Base-by-base conservation (phyloP, 768 basidiomycete species). In the Mrakia gelida region DNA sequence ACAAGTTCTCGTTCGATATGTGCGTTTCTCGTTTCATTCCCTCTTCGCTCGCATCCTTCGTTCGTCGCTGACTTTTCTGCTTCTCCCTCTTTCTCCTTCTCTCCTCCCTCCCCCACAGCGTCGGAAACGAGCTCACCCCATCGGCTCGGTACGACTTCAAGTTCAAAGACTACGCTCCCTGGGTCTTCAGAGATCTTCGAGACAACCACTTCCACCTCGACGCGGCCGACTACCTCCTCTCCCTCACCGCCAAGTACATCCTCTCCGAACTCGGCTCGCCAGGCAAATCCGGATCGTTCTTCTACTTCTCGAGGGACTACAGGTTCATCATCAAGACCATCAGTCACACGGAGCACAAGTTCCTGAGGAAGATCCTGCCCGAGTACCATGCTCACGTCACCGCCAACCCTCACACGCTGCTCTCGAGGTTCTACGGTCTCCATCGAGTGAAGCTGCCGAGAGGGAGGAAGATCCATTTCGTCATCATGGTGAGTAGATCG, bases 271-370 rank as follows among this genome's bases (percentile, higher is more conserved):
- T 99, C 43, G 97, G 97, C 30, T 97, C 95, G 0, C 96, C 97
- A 0, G 97, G 97, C 45, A 99, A 99, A 87, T 95, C 94, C 1
- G 97, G 97, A 43, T 95, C 93, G 21, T 99, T 99, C 86, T 99
- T 99, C 87, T 99, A 98, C 86, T 98, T 98, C 84, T 97, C 95
- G 9, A 89, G 95, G 61, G 96, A 99, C 86, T 99, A 98, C 83
- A 92, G 96, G 3, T 99, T 97, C 87, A 99, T 99, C 86, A 98
- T 99, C 89, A 99, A 99, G 86, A 99, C 96, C 26, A 98, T 99
- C 80, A 92, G 90, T 21, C 94, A 95, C 82, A 88, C 89, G 52
- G 97, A 99, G 83, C 95, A 97, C 87, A 92, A 93, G 84, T 98
- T 95, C 84, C 88, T 99, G 1, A 88, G 95, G 32, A 87, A 87